These are phyloP conservation scores for Phalaenopsis equestris DNA, from an alignment of 106 monocot genomes.

Conservation along the genomic window DNA sequence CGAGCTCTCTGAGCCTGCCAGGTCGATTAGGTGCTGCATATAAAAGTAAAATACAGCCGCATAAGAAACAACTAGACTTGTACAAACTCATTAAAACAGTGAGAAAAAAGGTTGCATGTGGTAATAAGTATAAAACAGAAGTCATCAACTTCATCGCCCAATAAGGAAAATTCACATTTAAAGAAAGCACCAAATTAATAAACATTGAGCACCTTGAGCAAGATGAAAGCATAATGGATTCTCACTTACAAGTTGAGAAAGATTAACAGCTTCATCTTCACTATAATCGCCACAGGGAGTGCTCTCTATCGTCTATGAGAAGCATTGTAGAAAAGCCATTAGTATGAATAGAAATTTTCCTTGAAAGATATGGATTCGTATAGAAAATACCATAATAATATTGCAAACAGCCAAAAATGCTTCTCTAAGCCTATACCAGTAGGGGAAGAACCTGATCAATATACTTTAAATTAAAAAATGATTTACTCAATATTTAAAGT, in stretches of 20 bases:
- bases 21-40: slow-evolving; percentile 98
- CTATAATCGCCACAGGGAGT: slow-evolving; percentile 68
- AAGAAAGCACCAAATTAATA: background rate
- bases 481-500: background rate
- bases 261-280: slow-evolving; percentile 77
- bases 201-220: background rate
- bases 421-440: background rate
- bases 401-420: background rate
- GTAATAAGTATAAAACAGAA: slow-evolving; percentile 1
- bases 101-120: background rate
- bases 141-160: background rate
- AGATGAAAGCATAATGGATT: slow-evolving; percentile 4
- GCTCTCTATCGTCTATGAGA: slow-evolving; percentile 82
- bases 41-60: slow-evolving; percentile 30
- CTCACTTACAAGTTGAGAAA: slow-evolving; percentile 81
- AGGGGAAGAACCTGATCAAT: background rate
- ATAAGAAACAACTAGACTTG: slow-evolving; percentile 26
- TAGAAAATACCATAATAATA: background rate
- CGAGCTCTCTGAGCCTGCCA: slow-evolving; percentile 99
- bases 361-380: background rate
- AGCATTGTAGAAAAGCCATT: slow-evolving; percentile 6
- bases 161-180: background rate
- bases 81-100: slow-evolving; percentile 1
- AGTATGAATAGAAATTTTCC: background rate
- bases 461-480: background rate